Evolutionary conservation across 106 monocot genomes (phyloP), one percentile per base, ranked within the genome.

Genomic region (Acanthochlamys bracteata): DNA sequence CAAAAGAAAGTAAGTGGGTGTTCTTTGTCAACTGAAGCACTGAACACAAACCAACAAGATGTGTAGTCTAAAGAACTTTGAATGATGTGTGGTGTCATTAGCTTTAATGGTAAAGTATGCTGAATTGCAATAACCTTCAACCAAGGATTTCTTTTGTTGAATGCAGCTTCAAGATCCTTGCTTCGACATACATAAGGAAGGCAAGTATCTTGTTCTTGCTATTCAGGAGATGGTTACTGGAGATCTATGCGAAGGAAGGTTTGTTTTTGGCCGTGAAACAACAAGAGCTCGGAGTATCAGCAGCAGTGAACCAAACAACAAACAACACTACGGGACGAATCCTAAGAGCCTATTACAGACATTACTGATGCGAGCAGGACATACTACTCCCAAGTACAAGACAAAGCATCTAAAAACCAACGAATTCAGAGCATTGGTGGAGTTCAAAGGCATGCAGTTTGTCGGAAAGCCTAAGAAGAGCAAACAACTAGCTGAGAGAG

Each of bases 391-490:
- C 26, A 91, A 86, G 56, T 98, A 98, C 76, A 98, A 92, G 71
- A 85, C 83, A 1, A 98, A 89, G 65, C 98, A 98, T 64, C 83
- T 98, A 3, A 98, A 98, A 79, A 98, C 98, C 19, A 98, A 98
- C 20, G 98, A 98, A 67, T 98, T 92, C 65, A 79, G 92, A 42
- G 98, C 92, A 33, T 41, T 89, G 4, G 98, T 85, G 58, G 98
- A 98, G 66, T 85, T 98, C 76, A 98, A 98, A 55, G 98, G 92
- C 20, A 92, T 98, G 98, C 98, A 98, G 57, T 98, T 98, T 73
- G 92, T 92, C 2, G 92, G 98, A 13, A 98, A 92, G 54, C 85
- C 98, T 1, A 98, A 98, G 81, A 92, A 86, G 78, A 98, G 84
- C 85, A 98, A 98, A 78, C 91, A 88, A 59, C 78, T 85, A 19